Conservation (phyloP, 2,329 filamentous ascomycete species). For the Akanthomyces uredinophilus region DNA sequence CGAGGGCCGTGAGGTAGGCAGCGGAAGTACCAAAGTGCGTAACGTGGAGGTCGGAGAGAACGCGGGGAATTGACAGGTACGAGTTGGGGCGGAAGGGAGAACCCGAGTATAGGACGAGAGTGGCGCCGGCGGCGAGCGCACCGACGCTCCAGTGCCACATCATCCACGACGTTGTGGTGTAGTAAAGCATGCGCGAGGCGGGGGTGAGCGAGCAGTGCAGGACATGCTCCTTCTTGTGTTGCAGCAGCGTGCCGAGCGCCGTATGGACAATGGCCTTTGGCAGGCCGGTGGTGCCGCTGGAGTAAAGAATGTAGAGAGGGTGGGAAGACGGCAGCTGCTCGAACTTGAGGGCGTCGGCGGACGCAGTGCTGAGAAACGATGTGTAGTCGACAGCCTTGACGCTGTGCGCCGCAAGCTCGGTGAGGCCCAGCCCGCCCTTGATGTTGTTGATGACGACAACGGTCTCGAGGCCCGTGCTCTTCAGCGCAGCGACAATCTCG, state of each 20-base stretch:
- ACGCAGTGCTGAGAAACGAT: slow-evolving; percentile 37
- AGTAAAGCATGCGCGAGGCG: slow-evolving; percentile 78
- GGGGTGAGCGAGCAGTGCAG: slow-evolving; percentile 77
- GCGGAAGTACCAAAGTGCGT: slow-evolving; percentile 95
- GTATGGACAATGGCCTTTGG: slow-evolving; percentile 96
- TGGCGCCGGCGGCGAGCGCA: slow-evolving; percentile 75
- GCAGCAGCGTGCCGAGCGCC: slow-evolving; percentile 80
- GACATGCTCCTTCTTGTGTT: slow-evolving; percentile 95
- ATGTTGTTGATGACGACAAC: slow-evolving; percentile 73
- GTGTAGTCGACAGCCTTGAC: slow-evolving; percentile 41
- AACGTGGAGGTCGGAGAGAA: slow-evolving; percentile 75
- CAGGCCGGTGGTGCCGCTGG: slow-evolving; percentile 77
- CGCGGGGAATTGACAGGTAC: slow-evolving; percentile 72
- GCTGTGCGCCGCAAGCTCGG: slow-evolving; percentile 34
- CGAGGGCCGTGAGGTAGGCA: slow-evolving; percentile 85
- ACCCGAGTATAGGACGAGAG: slow-evolving; percentile 84
- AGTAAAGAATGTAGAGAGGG: slow-evolving; percentile 91
- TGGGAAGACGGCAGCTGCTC: slow-evolving; percentile 77
- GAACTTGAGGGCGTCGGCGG: slow-evolving; percentile 54
- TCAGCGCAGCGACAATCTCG: slow-evolving; percentile 66
- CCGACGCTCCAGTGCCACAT: slow-evolving; percentile 99
- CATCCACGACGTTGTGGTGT: slow-evolving; percentile 96
- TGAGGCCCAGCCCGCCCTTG: slow-evolving; percentile 37
- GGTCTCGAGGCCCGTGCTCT: slow-evolving; percentile 54
- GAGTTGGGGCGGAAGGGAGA: slow-evolving; percentile 80